phyloP scores from a whole-genome alignment of 2,329 filamentous ascomycete species.

The Aschersonia sp. region DNA sequence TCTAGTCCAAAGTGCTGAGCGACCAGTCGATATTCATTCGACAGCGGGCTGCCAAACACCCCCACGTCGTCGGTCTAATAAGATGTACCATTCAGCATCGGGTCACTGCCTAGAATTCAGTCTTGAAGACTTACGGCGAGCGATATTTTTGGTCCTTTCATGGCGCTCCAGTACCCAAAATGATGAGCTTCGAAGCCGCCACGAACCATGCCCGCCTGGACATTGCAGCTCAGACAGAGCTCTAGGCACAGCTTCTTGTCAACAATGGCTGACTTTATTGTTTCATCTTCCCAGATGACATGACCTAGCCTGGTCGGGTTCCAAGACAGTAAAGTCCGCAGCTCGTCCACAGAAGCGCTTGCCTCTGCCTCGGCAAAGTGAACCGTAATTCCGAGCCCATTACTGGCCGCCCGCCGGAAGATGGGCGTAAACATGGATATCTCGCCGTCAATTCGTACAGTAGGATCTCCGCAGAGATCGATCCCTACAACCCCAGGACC shows the following conservation, averaged over 20 bases:
- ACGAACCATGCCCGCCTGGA: slow-evolving; percentile 57
- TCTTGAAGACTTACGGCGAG: slow-evolving; percentile 44
- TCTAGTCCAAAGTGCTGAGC: slow-evolving; percentile 52
- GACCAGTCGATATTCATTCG: slow-evolving; percentile 63
- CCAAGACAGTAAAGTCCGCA: slow-evolving; percentile 50
- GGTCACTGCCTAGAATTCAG: no score
- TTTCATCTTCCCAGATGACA: slow-evolving; percentile 58
- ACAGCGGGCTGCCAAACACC: slow-evolving; percentile 62
- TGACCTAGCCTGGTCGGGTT: slow-evolving; percentile 58
- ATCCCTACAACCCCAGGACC: slow-evolving; percentile 50
- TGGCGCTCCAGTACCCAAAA: slow-evolving; percentile 57
- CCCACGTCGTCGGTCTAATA: slow-evolving; percentile 68
- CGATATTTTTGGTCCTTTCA: slow-evolving; percentile 44
- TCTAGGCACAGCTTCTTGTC: slow-evolving; percentile 49
- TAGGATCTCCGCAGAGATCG: slow-evolving; percentile 67
- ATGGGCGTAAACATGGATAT: slow-evolving; percentile 43
- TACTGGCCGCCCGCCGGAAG: slow-evolving; percentile 39
- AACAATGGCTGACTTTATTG: slow-evolving; percentile 39
- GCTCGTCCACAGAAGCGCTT: slow-evolving; percentile 43
- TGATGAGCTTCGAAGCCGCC: slow-evolving; percentile 58
- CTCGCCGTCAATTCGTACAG: slow-evolving; percentile 33
- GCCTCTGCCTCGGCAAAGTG: slow-evolving; percentile 62
- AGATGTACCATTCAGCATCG: no score
- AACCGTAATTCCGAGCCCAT: slow-evolving; percentile 50
- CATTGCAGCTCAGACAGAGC: slow-evolving; percentile 69